phyloP scores from a whole-genome alignment of 805 yeast species.

The Starmerella stigmatis region DNA sequence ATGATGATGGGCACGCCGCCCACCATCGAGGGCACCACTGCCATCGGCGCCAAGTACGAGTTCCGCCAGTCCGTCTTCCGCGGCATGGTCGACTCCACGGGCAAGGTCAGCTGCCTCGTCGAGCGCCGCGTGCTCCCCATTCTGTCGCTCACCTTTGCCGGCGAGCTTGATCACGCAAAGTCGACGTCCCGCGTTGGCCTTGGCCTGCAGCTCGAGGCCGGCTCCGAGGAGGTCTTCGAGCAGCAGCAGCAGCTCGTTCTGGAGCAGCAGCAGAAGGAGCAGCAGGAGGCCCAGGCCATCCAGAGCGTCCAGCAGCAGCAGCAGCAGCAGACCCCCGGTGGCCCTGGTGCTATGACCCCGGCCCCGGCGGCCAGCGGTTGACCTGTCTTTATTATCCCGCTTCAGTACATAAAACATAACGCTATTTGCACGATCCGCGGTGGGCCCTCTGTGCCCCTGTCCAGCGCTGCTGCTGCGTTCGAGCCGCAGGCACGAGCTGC shows the following conservation, averaged over 20 bases:
- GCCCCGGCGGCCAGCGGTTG: constrained; percentile 10
- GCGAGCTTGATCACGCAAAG: constrained; percentile 84
- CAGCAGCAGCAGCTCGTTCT: constrained; percentile 30
- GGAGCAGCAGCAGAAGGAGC: constrained; percentile 19
- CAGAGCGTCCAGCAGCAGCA: constrained; percentile 5
- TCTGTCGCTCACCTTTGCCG: constrained; percentile 74
- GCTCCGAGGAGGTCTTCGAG: constrained; percentile 80
- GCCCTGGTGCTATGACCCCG: constrained; percentile 9
- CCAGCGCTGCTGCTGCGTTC: too few species aligned
- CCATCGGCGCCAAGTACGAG: constrained; percentile 94
- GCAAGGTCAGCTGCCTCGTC: constrained; percentile 81
- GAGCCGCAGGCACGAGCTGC: too few species aligned
- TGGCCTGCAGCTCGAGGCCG: constrained; percentile 92
- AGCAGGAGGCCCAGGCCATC: constrained; percentile 13
- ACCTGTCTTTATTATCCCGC: not conserved
- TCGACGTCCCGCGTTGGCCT: constrained; percentile 75
- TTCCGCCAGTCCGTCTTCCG: constrained; percentile 93
- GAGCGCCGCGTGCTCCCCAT: constrained; percentile 93
- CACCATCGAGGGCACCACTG: constrained; percentile 80
- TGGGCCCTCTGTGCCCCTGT: too few species aligned
- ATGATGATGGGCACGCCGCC: constrained; percentile 73
- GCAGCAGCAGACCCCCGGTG: constrained; percentile 3
- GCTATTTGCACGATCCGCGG: constrained; percentile 6
- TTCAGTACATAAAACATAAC: constrained; percentile 5
- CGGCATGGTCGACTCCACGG: constrained; percentile 84